Evolutionary conservation across 164 flowering plant species (phyloP).

Genomic region (Vitis labrusca): DNA sequence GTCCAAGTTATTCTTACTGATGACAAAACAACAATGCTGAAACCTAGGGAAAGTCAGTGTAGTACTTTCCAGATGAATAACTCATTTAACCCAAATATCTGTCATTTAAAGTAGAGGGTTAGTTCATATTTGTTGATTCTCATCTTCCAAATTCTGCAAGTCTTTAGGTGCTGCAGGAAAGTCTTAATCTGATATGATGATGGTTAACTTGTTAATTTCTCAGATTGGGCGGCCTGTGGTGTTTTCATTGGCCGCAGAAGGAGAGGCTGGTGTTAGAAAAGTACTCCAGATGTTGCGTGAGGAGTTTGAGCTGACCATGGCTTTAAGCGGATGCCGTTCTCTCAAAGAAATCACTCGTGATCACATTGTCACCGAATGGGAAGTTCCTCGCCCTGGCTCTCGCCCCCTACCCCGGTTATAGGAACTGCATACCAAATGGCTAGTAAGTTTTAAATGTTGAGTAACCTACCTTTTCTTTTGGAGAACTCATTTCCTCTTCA

Average conservation of each 20-base stretch:
- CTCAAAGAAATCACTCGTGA: slow-evolving; percentile 58
- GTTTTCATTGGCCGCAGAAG: slow-evolving; percentile 64
- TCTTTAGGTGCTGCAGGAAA: too few species aligned
- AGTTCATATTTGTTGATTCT: too few species aligned
- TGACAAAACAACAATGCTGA: too few species aligned
- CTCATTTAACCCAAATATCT: too few species aligned
- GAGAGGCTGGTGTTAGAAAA: slow-evolving; percentile 72
- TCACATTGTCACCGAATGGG: slow-evolving; percentile 53
- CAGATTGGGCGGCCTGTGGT: slow-evolving; percentile 77
- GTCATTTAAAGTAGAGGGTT: too few species aligned
- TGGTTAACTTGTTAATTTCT: neutral
- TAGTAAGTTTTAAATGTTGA: too few species aligned
- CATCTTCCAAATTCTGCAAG: too few species aligned
- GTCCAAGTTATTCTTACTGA: too few species aligned
- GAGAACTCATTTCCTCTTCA: too few species aligned
- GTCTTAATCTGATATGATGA: too few species aligned
- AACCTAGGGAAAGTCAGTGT: too few species aligned
- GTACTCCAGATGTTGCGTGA: slow-evolving; percentile 71
- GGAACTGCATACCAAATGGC: neutral
- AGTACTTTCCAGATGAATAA: neutral
- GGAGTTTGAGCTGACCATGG: slow-evolving; percentile 82
- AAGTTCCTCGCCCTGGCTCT: slow-evolving; percentile 27
- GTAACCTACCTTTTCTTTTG: too few species aligned
- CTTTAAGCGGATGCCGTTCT: slow-evolving; percentile 66
- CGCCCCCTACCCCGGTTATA: slow-evolving; percentile 18